These are phyloP conservation scores for Ascobolus immersus DNA, from an alignment of 495 filamentous ascomycete genomes.

Conservation along the genomic window DNA sequence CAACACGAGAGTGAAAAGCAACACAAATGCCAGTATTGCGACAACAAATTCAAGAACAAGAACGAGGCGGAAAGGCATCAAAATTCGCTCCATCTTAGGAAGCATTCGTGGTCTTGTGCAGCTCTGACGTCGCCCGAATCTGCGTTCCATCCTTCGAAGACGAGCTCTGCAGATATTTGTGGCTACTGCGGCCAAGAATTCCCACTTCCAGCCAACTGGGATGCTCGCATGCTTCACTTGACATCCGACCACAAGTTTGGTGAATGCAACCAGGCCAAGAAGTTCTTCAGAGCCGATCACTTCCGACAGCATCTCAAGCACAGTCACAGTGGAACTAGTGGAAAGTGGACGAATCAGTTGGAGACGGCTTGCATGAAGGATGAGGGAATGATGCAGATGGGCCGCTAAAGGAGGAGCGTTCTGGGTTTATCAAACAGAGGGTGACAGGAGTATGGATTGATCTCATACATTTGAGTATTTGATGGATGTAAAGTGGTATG, in stretches of 20 bases:
- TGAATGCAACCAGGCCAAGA: conserved; percentile 95
- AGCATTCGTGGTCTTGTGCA: conserved; percentile 95
- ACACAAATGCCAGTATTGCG: conserved; percentile 74
- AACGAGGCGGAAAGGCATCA: conserved; percentile 96
- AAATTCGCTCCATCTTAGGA: conserved; percentile 80
- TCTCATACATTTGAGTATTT: no score
- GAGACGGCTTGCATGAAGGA: conserved; percentile 96
- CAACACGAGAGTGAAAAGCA: conserved; percentile 87
- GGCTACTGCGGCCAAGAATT: conserved; percentile 96
- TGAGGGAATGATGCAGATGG: no score
- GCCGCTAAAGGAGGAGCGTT: no score
- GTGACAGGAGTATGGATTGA: no score
- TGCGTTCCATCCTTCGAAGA: conserved; percentile 60
- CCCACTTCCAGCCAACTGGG: conserved; percentile 55
- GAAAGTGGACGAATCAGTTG: conserved; percentile 96
- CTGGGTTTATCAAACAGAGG: no score
- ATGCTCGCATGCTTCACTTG: conserved; percentile 57
- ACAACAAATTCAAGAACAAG: conserved; percentile 97
- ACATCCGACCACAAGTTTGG: conserved; percentile 84
- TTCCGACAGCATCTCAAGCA: conserved; percentile 97
- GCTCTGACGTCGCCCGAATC: conserved; percentile 44
- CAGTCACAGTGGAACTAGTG: conserved; percentile 85
- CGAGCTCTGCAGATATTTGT: conserved; percentile 48
- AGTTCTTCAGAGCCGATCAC: conserved; percentile 92
- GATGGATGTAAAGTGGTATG: no score